Base-by-base conservation (phyloP, 1,284 basidiomycete species). In the Lignosus rhinocerotis region DNA sequence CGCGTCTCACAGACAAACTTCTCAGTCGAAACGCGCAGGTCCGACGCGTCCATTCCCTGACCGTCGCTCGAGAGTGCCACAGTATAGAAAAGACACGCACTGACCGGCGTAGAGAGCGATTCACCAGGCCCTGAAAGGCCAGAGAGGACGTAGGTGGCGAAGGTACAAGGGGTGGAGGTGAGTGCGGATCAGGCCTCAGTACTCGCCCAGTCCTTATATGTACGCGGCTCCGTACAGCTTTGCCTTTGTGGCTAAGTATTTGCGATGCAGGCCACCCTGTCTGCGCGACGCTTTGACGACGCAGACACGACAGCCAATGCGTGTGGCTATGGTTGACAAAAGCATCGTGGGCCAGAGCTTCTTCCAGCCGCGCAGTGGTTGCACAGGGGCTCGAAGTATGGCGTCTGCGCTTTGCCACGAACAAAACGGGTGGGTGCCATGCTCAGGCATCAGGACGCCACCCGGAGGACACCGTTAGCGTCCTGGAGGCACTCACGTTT, bases 1-100 rank as follows among this genome's bases (percentile, higher is more conserved):
- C 34, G 14, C 39, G 39, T 50, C 48, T 50, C 48, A 50, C 34
- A 50, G 48, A 50, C 16, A 50, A 50, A 50, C 48, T 50, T 38
- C 48, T 50, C 48, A 50, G 48, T 50, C 19, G 48, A 16, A 34
- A 38, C 48, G 48, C 34, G 48, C 48, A 36, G 3, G 48, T 36
- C 48, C 34, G 19, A 12, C 34, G 41, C 4, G n/a, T 43, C 41
- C n/a, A 5, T 17, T 10, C 9, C 8, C 25, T 4, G 25, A 2
- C 25, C 25, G 25, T 25, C 25, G 25, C 4, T 25, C 25, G 25
- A 25, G 25, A 4, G 4, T 25, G 25, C 25, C 4, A 25, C 2
- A 25, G 25, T 25, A 4, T 25, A 25, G 25, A 2, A 25, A 4
- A 25, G 25, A 25, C 25, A 25, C 36, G 36, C 36, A 38, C 36